A percentile compares a stretch with the other conserved stretches of the same genome.
Evolutionary conservation across 345 rosid genomes (phyloP).

Genomic region (Psidium friedrichsthalianum): DNA sequence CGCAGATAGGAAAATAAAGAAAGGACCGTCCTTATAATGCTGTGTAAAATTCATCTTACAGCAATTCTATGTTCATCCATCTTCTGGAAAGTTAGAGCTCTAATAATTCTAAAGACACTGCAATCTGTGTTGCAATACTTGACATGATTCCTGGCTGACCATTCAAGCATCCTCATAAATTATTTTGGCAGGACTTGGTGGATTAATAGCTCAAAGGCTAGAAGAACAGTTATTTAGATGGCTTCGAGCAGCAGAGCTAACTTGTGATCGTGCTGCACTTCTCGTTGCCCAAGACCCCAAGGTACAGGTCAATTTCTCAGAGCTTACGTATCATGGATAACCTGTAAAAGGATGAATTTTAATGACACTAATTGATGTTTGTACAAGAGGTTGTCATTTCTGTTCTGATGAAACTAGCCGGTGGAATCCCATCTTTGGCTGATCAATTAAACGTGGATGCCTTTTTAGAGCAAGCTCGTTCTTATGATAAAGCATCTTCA

Average conservation of each 20-base stretch:
- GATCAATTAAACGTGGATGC: slow-evolving; percentile 94
- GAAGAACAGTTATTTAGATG: slow-evolving; percentile 90
- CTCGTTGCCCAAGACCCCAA: slow-evolving; percentile 92
- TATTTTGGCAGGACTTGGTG: slow-evolving; percentile 56
- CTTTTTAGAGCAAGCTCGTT: slow-evolving; percentile 93
- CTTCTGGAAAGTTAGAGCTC: background rate
- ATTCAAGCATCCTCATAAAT: background rate
- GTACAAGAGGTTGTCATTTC: slow-evolving; percentile 95
- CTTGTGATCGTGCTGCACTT: slow-evolving; percentile 98
- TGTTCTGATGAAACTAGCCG: slow-evolving; percentile 89
- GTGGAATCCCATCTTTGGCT: slow-evolving; percentile 88
- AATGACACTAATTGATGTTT: slow-evolving; percentile 11
- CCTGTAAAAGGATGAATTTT: background rate
- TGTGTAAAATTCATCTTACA: background rate
- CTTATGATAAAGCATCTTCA: slow-evolving; percentile 90
- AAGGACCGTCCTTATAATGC: background rate
- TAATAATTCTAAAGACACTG: background rate
- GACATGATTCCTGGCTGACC: background rate
- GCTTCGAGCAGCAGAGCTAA: slow-evolving; percentile 90
- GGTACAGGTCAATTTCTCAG: slow-evolving; percentile 20
- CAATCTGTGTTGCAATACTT: background rate
- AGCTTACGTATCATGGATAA: background rate
- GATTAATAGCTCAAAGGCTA: slow-evolving; percentile 66
- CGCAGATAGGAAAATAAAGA: background rate
- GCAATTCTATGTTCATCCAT: background rate